Conservation (phyloP, 2,329 filamentous ascomycete genomes). For the Trichoderma semiorbis region DNA sequence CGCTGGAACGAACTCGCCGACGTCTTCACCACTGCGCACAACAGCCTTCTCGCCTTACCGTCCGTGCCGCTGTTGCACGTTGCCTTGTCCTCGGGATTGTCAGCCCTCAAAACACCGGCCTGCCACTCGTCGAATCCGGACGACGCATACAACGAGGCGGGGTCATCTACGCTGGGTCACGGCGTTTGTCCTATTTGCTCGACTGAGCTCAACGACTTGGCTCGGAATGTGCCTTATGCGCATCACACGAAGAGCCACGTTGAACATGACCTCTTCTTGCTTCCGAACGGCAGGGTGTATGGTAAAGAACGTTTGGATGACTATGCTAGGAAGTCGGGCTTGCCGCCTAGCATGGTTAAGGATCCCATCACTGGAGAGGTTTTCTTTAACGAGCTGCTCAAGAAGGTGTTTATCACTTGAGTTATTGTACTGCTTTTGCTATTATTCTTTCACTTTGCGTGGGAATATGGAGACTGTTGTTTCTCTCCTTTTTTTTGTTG, state of each 20-base stretch:
- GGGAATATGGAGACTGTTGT: not conserved
- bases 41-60: constrained; percentile 79
- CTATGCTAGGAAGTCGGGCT: constrained; percentile 75
- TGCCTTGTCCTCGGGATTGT: constrained; percentile 85
- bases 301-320: constrained; percentile 69
- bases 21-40: constrained; percentile 82
- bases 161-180: constrained; percentile 52
- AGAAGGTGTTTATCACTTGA: constrained; percentile 89
- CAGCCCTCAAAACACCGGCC: constrained; percentile 90
- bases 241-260: constrained; percentile 93
- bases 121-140: constrained; percentile 69
- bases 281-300: constrained; percentile 86
- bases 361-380: constrained; percentile 75
- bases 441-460: not conserved
- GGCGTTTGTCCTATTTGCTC: constrained; percentile 94
- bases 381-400: constrained; percentile 59
- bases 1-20: constrained; percentile 76
- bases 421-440: not conserved
- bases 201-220: constrained; percentile 89
- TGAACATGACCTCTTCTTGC: constrained; percentile 77
- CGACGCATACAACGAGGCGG: constrained; percentile 21
- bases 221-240: constrained; percentile 84
- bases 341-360: constrained; percentile 63
- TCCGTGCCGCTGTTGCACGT: constrained; percentile 82
- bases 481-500: not conserved